Evolutionary conservation across 805 yeast species (phyloP), one percentile per base, ranked within the genome.

Genomic region (Ogataea paradorogensis): DNA sequence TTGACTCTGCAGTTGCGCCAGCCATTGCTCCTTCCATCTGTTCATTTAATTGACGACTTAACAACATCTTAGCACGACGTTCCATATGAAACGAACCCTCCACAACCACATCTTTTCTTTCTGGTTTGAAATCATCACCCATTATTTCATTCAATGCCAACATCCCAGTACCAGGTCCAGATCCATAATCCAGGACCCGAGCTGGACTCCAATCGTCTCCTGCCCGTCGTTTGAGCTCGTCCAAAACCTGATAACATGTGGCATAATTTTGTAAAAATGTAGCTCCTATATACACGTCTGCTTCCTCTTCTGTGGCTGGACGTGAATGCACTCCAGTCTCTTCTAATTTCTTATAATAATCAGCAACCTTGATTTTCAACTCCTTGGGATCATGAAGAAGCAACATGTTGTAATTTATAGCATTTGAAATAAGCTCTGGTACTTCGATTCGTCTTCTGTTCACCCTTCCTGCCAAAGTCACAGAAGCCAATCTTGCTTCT

Each of bases 131-230:
- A 0, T 72, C 72, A 2, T 71, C 71, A 0, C 85, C 89, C 79
- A 87, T 77, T 1, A 90, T 52, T 53, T 89, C 96, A 55, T 90
- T 87, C 37, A 89, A 66, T 0, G 95, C 98, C 11, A 90, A 64
- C 69, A 93, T 79, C 2, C 97, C 97, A 0, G 95, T 82, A 2
- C 88, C 91, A 1, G 99, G 98, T 0, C 99, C 98, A 56, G 73
- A 80, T 0, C 96, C 91, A 10, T 87, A 76, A 54, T 87, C 95
- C 35, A 93, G 67, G 0, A 93, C 76, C 5, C 76, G 67, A 21
- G 71, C 55, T 0, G 97, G 97, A 15, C 60, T 60, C 65, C 88
- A 85, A 0, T 65, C 66, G 6, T 56, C 62, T 0, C 80, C 83
- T 15, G 71, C 59, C 28, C 90, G 67, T 30, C 70, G 68, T 48